Evolutionary conservation across 164 flowering plant genomes (phyloP).

Genomic region (Vitis labrusca): DNA sequence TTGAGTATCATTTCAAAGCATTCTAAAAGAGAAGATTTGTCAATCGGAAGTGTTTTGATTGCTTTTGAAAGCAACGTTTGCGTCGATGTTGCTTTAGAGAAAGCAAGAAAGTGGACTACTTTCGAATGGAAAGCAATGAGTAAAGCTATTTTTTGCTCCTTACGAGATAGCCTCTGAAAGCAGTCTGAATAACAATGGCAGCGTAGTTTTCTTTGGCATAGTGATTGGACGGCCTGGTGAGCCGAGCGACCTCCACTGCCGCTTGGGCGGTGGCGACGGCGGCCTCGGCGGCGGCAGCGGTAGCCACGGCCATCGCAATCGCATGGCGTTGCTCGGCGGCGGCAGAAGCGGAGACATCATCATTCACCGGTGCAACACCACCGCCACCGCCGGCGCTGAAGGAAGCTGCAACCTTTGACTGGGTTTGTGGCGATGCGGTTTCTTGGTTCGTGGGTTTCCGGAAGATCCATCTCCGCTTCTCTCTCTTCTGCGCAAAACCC

Average conservation of each 20-base stretch:
- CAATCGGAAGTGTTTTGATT: too few relatives aligned
- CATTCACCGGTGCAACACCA: neutral
- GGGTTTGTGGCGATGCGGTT: slow-evolving; percentile 12
- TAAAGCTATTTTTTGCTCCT: slow-evolving; percentile 4
- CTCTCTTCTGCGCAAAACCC: slow-evolving; percentile 42
- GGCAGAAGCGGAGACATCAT: neutral
- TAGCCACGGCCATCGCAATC: slow-evolving; percentile 41
- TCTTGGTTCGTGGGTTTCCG: slow-evolving; percentile 36
- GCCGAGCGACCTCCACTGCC: slow-evolving; percentile 36
- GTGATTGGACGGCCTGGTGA: slow-evolving; percentile 27
- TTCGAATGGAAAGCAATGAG: neutral
- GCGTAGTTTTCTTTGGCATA: slow-evolving; percentile 29
- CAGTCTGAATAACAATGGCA: slow-evolving; percentile 52
- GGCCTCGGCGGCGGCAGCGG: slow-evolving; percentile 39
- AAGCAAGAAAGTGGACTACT: too few relatives aligned
- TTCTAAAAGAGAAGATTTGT: too few relatives aligned
- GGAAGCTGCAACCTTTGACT: slow-evolving; percentile 4
- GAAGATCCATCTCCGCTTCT: slow-evolving; percentile 60
- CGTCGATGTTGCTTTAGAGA: too few relatives aligned
- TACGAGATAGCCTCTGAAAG: slow-evolving; percentile 69
- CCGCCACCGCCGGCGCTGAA: neutral
- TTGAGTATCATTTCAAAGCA: too few relatives aligned
- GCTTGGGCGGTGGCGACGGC: slow-evolving; percentile 44
- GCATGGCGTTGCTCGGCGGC: slow-evolving; percentile 37
- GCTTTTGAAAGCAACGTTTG: too few relatives aligned